Base-by-base conservation (phyloP, 1,284 basidiomycete genomes). In the Ganoderma meredithae region DNA sequence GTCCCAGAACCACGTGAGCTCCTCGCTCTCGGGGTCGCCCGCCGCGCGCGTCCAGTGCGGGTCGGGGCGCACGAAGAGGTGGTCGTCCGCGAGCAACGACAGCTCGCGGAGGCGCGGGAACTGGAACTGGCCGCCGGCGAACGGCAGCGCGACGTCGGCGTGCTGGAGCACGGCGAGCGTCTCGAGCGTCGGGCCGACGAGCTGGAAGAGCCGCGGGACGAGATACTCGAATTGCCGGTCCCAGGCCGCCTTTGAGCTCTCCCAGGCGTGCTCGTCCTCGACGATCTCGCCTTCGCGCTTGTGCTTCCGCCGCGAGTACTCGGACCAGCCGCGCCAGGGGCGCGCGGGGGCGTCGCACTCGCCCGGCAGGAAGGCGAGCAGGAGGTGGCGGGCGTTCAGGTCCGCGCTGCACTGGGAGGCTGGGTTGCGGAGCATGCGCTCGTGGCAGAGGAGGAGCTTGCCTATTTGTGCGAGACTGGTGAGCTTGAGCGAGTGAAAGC, bases 311-410 rank as follows among this genome's bases (percentile, higher is more conserved):
- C 36, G 55, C 31, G 70, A 71, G 62, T 72, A 69, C 47, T 64
- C 64, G 31, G 41, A 52, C 68, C 69, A 68, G 6, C 60, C 67
- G 39, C 69, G 62, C 69, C 68, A 72, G 8, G 44, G 64, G 10
- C 64, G 60, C 10, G 43, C 36, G 17, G 67, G 69, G 22, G 69
- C 68, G 36, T 68, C 71, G 65, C 71, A 72, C 31, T 67, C 60
- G 13, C 69, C 66, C 12, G 71, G 68, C 17, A 70, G 69, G 65
- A 72, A 72, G 60, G 63, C 68, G 43, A 72, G 64, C 19, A 72
- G 66, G 9, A 69, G 55, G 49, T 72, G 68, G 41, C 59, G 68
- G 13, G 65, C 60, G 61, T 56, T 41, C 27, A 62, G 53, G 22
- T 36, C 36, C 25, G 44, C n/a, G 36, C 49, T 49, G 19, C 47